These are phyloP conservation scores for Wickerhamomyces alni DNA, from an alignment of 805 yeast genomes.

Conservation along the genomic window DNA sequence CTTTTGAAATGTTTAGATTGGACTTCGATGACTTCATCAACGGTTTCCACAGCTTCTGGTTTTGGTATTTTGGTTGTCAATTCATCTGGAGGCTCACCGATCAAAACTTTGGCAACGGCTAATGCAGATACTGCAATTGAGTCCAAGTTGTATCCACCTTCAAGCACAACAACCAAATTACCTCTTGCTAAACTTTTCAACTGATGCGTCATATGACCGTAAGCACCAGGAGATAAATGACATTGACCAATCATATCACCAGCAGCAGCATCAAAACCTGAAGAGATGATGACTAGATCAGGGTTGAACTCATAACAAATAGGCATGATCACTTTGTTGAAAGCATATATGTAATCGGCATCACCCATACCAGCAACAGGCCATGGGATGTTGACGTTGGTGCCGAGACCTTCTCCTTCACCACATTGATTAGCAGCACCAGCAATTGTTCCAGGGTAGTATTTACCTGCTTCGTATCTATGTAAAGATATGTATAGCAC, in stretches of 20 bases:
- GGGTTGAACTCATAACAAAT: conserved; percentile 86
- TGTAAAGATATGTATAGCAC: conserved; percentile 90
- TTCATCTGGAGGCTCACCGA: conserved; percentile 93
- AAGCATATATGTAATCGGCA: conserved; percentile 92
- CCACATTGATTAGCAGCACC: conserved; percentile 84
- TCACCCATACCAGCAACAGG: conserved; percentile 86
- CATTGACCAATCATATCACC: conserved; percentile 97
- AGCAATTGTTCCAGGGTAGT: conserved; percentile 89
- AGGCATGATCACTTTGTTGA: conserved; percentile 80
- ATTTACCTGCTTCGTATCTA: conserved; percentile 85
- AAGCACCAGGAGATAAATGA: conserved; percentile 91
- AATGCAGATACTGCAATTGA: conserved; percentile 87
- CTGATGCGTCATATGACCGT: conserved; percentile 94
- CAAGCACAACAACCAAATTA: conserved; percentile 80
- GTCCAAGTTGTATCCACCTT: conserved; percentile 95
- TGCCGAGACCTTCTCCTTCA: conserved; percentile 81
- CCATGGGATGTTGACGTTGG: conserved; percentile 91
- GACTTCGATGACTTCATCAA: conserved; percentile 70
- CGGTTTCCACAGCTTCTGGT: conserved; percentile 68
- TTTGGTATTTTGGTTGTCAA: conserved; percentile 62
- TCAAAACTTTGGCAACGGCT: conserved; percentile 82
- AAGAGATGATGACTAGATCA: conserved; percentile 84
- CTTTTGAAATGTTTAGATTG: conserved; percentile 89
- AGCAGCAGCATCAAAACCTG: conserved; percentile 98
- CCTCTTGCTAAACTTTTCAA: conserved; percentile 85